Evolutionary conservation across 345 rosid species (phyloP), one percentile per base, ranked within the genome.

Genomic region (Acer yangbiense): DNA sequence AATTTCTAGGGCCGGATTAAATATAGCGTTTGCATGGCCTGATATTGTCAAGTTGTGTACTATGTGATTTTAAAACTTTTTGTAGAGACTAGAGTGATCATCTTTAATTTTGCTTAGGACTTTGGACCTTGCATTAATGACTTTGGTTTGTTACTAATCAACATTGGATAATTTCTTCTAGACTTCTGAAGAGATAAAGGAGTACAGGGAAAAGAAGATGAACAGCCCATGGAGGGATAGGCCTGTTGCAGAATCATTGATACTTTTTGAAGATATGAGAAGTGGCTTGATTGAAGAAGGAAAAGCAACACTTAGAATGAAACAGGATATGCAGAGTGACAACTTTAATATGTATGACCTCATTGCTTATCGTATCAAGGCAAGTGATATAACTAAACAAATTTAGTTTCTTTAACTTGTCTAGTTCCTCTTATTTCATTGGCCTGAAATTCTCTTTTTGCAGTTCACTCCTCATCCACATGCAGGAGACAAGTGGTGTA

Each of bases 291-390:
- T 94, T 73, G 98, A 89, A 76, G 98, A 94, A 88, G 99, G 97
- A 32, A 91, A 94, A 80, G 98, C 99, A 41, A 94, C 99, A 58
- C 87, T 94, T 35, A 86, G 97, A 83, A 94, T 97, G 99, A 97
- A 92, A 86, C 99, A 97, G 76, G 99, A 97, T 75, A 97, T 97
- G 99, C 98, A 93, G 90, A 94, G 90, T 87, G 96, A 97, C 76
- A 94, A 94, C 78, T 87, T 20, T 71, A 94, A 97, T 85, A 97
- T 94, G 99, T 93, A 89, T 81, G 98, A 97, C 81, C 98, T 94
- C 60, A 90, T 97, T 79, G 99, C 99, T 25, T 97, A 97, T 86
- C 93, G 99, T 71, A 94, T 97, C 84, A 94, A 93, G 98, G 98
- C 82, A 89, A 84, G 92, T 87, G 62, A 63, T 44, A 73, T 32